Evolutionary conservation across 2,329 filamentous ascomycete genomes (phyloP).

Genomic region (Colletotrichum brevisporum): DNA sequence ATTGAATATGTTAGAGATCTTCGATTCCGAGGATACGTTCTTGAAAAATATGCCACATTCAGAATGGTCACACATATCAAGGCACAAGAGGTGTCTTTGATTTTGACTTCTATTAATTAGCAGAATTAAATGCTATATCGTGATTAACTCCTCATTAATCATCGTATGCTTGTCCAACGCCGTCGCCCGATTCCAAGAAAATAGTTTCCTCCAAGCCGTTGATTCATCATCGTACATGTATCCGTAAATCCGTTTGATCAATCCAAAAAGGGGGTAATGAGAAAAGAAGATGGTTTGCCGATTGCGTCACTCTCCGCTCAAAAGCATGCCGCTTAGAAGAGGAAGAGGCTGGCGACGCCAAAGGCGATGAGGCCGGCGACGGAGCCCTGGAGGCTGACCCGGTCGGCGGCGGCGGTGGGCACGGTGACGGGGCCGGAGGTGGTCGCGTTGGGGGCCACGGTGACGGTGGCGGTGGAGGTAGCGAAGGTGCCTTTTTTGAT

Average conservation of each 20-base stretch:
- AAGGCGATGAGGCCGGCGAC: constrained; percentile 54
- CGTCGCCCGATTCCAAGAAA: not conserved
- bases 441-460: constrained; percentile 46
- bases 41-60: not conserved
- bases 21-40: not conserved
- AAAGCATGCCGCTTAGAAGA: constrained; percentile 45
- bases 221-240: constrained; percentile 24
- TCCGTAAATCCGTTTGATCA: not conserved
- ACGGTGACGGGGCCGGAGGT: constrained; percentile 46
- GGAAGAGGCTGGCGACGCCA: constrained; percentile 53
- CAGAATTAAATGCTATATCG: constrained; percentile 11
- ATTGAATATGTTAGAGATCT: not conserved
- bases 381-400: constrained; percentile 48
- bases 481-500: constrained; percentile 21
- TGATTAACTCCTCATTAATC: constrained; percentile 22
- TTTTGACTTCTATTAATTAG: constrained; percentile 25
- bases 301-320: constrained; percentile 1
- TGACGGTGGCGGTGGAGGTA: constrained; percentile 29
- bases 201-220: constrained; percentile 12
- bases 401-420: constrained; percentile 48
- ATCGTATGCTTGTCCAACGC: constrained; percentile 32
- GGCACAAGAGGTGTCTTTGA: not conserved
- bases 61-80: not conserved
- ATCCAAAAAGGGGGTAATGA: not conserved
- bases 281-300: not conserved